Evolutionary conservation across 1,284 basidiomycete genomes (phyloP).

Genomic region (Heterobasidion occidentale): DNA sequence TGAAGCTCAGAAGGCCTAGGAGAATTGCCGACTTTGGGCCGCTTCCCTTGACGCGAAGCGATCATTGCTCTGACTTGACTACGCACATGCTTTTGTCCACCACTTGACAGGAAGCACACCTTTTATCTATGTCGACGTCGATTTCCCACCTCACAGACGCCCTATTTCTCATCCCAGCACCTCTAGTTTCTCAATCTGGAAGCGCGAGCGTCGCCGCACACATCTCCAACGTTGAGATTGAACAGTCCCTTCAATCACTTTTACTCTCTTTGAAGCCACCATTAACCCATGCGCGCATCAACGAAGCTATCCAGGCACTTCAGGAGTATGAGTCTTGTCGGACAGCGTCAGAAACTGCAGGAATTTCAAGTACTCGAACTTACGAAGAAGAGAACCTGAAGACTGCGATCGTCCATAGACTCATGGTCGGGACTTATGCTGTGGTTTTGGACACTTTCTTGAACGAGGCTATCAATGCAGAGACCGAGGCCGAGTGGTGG

Average conservation of each 20-base stretch:
- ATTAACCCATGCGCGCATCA: constrained; percentile 7
- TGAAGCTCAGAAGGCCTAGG: too few species aligned
- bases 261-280: constrained; percentile 22
- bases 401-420: constrained; percentile 29
- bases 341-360: constrained; percentile 1
- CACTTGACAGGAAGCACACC: too few species aligned
- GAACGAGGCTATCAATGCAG: constrained; percentile 52
- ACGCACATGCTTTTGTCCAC: too few species aligned
- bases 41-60: too few species aligned
- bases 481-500: constrained; percentile 75
- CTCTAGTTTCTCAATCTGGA: constrained; percentile 12
- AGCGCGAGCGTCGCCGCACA: constrained; percentile 5
- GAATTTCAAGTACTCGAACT: constrained; percentile 4
- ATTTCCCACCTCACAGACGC: constrained; percentile 22
- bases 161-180: constrained; percentile 14
- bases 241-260: constrained; percentile 19
- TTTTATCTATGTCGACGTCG: constrained; percentile 10
- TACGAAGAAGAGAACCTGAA: constrained; percentile 22
- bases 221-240: constrained; percentile 7
- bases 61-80: neutral
- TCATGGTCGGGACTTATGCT: constrained; percentile 51
- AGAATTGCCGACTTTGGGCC: too few species aligned
- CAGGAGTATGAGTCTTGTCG: constrained; percentile 14
- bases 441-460: constrained; percentile 50
- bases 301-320: constrained; percentile 15